Percentiles rank a stretch among this genome's conserved stretches.
These are phyloP conservation scores for Artemisia annua DNA, from an alignment of 129 eudicot species.

Conservation along the genomic window DNA sequence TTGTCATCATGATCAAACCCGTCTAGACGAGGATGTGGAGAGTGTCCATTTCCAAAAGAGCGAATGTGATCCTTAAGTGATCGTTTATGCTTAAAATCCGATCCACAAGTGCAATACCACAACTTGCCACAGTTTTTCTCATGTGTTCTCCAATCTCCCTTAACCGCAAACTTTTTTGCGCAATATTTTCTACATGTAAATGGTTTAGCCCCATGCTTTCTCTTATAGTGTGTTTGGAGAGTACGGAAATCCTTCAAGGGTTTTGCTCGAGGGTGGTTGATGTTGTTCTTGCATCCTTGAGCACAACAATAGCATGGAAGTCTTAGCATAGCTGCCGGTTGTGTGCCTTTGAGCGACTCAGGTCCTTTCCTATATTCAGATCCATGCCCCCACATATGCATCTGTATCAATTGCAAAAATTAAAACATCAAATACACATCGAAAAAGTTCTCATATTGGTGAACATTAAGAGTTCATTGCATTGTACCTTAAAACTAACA, in stretches of 20 bases:
- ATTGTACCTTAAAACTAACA: neutral
- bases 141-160: constrained; percentile 97
- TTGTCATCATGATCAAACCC: constrained; percentile 62
- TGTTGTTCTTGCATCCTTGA: constrained; percentile 92
- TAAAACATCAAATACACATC: neutral
- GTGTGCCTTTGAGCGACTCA: constrained; percentile 79
- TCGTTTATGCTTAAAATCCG: constrained; percentile 93
- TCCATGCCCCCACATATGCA: constrained; percentile 99
- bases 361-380: constrained; percentile 90
- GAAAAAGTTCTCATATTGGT: neutral
- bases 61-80: constrained; percentile 93
- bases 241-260: constrained; percentile 94
- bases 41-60: constrained; percentile 86
- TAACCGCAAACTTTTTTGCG: constrained; percentile 81
- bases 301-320: constrained; percentile 96
- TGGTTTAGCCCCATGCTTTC: constrained; percentile 85
- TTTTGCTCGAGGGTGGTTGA: constrained; percentile 90
- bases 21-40: constrained; percentile 70
- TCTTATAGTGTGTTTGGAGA: constrained; percentile 93
- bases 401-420: constrained; percentile 41
- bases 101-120: constrained; percentile 95
- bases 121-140: constrained; percentile 95
- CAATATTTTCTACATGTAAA: constrained; percentile 81
- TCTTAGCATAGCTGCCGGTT: constrained; percentile 94
- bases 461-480: neutral